A percentile compares a stretch with the other conserved stretches of the same genome.
phyloP scores from a whole-genome alignment of 768 basidiomycete species.

The Amanita molliuscula region DNA sequence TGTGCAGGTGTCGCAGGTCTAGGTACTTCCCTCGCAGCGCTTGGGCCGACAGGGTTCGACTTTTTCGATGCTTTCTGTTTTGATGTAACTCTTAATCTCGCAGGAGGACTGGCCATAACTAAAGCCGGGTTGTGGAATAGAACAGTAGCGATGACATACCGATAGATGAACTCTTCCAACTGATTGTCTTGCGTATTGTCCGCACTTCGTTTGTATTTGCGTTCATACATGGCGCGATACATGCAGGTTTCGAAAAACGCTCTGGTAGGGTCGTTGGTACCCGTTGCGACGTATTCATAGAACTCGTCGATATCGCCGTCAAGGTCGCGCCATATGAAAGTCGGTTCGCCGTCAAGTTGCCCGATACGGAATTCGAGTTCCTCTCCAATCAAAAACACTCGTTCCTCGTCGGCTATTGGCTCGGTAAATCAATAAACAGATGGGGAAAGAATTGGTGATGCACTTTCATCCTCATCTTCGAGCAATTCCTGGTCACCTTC shows the following conservation, averaged over 20 bases:
- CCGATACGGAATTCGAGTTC: slow-evolving; percentile 81
- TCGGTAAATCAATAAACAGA: background rate
- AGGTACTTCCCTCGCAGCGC: background rate
- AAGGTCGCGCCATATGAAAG: slow-evolving; percentile 87
- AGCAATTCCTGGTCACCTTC: slow-evolving; percentile 93
- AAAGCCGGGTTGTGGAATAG: background rate
- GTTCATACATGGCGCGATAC: slow-evolving; percentile 94
- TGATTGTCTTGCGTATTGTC: slow-evolving; percentile 57
- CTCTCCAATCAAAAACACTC: slow-evolving; percentile 84
- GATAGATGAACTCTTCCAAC: slow-evolving; percentile 73
- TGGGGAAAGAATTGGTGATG: slow-evolving; percentile 14
- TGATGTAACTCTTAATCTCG: slow-evolving; percentile 14
- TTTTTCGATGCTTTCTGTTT: background rate
- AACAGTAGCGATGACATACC: slow-evolving; percentile 31
- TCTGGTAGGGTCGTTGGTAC: slow-evolving; percentile 70
- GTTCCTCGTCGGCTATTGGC: slow-evolving; percentile 79
- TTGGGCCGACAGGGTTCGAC: background rate
- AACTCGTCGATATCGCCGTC: slow-evolving; percentile 88
- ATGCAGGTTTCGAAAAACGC: slow-evolving; percentile 91
- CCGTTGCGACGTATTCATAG: slow-evolving; percentile 83
- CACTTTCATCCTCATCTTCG: slow-evolving; percentile 89
- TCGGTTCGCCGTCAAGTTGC: slow-evolving; percentile 63
- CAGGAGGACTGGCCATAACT: slow-evolving; percentile 22
- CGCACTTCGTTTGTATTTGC: slow-evolving; percentile 71
- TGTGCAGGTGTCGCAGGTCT: slow-evolving; percentile 7